Evolutionary conservation across 1,284 basidiomycete genomes (phyloP).

Genomic region (Singerocomus inundabilis): DNA sequence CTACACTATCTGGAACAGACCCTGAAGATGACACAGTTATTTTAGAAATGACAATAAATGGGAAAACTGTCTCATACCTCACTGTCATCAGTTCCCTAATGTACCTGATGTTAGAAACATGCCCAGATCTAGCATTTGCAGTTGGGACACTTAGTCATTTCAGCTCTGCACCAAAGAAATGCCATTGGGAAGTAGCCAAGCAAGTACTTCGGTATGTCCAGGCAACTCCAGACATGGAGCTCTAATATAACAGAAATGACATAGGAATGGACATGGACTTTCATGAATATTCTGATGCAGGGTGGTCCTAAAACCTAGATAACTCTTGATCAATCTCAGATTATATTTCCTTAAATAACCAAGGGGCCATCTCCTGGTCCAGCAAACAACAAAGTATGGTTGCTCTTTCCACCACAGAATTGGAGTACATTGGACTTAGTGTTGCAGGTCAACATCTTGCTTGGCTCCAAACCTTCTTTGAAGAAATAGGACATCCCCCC

Average conservation of each 20-base stretch:
- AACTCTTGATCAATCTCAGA: neutral
- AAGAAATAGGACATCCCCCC: neutral
- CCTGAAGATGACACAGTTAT: rapidly evolving
- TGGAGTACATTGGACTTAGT: neutral
- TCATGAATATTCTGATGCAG: slow-evolving; percentile 3
- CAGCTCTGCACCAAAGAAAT: neutral
- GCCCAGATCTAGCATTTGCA: slow-evolving; percentile 2
- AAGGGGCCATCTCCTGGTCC: neutral
- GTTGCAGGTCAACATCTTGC: neutral
- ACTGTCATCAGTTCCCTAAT: neutral
- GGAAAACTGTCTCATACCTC: neutral
- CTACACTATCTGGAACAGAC: neutral
- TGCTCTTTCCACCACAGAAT: neutral
- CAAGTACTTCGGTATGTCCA: neutral
- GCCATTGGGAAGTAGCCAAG: slow-evolving; percentile 5
- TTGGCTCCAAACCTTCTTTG: neutral
- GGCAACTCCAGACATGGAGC: neutral
- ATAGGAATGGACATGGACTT: slow-evolving; percentile 3
- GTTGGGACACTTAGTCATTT: neutral
- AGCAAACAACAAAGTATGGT: neutral
- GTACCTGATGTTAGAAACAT: slow-evolving; percentile 2
- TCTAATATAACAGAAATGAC: neutral
- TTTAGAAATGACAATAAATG: neutral
- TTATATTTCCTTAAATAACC: neutral
- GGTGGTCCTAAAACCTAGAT: neutral